These are phyloP conservation scores for Aureobasidium pullulans DNA, from an alignment of 2,329 filamentous ascomycete genomes.

Conservation along the genomic window DNA sequence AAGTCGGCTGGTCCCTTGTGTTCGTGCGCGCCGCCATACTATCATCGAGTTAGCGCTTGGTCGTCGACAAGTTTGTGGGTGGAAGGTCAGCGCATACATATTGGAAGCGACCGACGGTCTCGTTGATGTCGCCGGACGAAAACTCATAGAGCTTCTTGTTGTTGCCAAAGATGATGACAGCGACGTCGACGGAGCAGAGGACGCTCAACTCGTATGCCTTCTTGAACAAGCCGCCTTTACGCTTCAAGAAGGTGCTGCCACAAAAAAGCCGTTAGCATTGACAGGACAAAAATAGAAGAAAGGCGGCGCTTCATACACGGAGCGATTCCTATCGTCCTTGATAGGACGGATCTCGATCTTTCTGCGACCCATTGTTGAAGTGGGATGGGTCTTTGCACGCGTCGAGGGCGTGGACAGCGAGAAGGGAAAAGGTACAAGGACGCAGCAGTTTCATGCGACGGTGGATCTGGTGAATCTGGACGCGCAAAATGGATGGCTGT, in stretches of 20 bases:
- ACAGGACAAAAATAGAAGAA: neutral
- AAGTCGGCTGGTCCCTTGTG: slow-evolving; percentile 95
- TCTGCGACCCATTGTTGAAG: slow-evolving; percentile 72
- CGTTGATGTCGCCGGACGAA: slow-evolving; percentile 86
- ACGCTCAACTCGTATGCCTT: slow-evolving; percentile 98
- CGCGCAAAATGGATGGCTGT: neutral
- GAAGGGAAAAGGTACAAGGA: neutral
- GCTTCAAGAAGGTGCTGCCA: slow-evolving; percentile 86
- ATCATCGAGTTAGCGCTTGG: slow-evolving; percentile 23
- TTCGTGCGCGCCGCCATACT: slow-evolving; percentile 91
- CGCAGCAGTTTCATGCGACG: neutral
- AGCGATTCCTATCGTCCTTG: slow-evolving; percentile 96
- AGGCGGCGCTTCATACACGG: slow-evolving; percentile 57
- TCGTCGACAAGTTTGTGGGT: slow-evolving; percentile 14
- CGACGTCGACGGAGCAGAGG: slow-evolving; percentile 95
- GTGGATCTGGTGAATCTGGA: neutral
- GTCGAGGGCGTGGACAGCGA: neutral
- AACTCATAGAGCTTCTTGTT: slow-evolving; percentile 99
- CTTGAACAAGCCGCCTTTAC: slow-evolving; percentile 98
- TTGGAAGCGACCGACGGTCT: slow-evolving; percentile 80
- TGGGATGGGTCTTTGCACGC: neutral
- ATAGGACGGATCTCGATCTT: slow-evolving; percentile 99
- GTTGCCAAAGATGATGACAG: slow-evolving; percentile 95
- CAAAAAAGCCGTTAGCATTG: slow-evolving; percentile 2
- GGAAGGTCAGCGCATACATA: slow-evolving; percentile 57